Conservation (phyloP, 257 asterid species). For the Thymus mandschuricus region DNA sequence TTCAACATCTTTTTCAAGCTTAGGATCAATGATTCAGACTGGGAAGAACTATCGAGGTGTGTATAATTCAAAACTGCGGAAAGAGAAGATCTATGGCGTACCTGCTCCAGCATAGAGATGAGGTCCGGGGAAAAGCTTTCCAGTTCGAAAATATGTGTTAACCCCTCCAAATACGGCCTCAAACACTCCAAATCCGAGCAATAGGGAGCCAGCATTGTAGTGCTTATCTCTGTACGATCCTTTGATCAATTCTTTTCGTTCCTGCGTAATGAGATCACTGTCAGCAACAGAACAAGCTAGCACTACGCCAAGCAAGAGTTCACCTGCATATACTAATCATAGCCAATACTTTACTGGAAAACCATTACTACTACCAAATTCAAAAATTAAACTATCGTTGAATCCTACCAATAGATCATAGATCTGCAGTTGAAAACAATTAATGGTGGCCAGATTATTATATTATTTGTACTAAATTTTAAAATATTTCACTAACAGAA, state of each 20-base stretch:
- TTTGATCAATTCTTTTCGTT: constrained; percentile 78
- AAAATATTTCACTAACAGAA: not conserved
- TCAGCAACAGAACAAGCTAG: constrained; percentile 4
- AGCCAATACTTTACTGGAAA: not conserved
- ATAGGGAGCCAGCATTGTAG: constrained; percentile 85
- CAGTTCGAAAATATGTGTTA: constrained; percentile 85
- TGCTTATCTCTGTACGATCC: constrained; percentile 89
- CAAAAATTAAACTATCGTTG: not conserved
- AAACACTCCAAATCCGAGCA: constrained; percentile 83
- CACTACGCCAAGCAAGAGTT: not conserved
- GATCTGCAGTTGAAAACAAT: not conserved
- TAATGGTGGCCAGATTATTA: not conserved
- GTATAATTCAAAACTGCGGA: not conserved
- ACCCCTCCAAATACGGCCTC: constrained; percentile 77
- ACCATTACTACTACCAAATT: not conserved
- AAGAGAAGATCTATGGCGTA: constrained; percentile 23
- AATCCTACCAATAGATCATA: not conserved
- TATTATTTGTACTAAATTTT: not conserved
- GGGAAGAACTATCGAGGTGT: not conserved
- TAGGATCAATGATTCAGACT: not conserved
- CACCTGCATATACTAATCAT: not conserved
- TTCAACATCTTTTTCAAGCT: not conserved
- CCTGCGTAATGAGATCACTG: constrained; percentile 43
- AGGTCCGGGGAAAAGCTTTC: constrained; percentile 97
- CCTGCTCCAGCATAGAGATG: constrained; percentile 95